Conservation (phyloP, 2,329 filamentous ascomycete genomes). For the Diaporthe capsici region DNA sequence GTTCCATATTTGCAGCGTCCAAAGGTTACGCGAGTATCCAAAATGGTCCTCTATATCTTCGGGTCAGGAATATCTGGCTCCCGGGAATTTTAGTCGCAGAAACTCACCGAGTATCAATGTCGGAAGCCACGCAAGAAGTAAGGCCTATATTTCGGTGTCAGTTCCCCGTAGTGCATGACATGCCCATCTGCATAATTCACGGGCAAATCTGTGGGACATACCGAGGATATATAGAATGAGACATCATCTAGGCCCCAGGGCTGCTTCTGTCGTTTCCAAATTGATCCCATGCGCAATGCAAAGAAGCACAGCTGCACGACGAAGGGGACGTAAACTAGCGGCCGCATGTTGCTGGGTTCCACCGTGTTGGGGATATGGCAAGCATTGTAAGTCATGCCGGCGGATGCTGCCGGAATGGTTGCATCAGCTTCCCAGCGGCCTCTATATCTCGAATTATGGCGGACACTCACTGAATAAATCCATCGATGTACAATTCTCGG, state of each 20-base stretch:
- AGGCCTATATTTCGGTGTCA: neutral
- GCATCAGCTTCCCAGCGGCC: neutral
- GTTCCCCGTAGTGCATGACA: neutral
- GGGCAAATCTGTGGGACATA: neutral
- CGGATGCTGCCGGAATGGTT: conserved; percentile 4
- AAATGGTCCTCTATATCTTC: neutral
- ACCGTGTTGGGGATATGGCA: conserved; percentile 14
- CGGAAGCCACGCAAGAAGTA: conserved; percentile 3
- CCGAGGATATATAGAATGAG: conserved; percentile 3
- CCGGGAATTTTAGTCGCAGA: too few species aligned
- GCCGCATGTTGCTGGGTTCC: conserved; percentile 4
- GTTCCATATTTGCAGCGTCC: conserved; percentile 14
- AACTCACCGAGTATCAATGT: conserved; percentile 2
- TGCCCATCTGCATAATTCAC: neutral
- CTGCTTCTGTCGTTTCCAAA: conserved; percentile 11
- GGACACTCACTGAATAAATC: neutral
- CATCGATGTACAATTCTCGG: neutral
- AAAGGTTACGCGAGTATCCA: conserved; percentile 14
- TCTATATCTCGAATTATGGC: neutral
- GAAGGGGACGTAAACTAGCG: neutral
- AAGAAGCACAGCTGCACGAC: conserved; percentile 5
- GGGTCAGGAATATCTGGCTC: too few species aligned
- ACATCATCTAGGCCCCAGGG: conserved; percentile 7
- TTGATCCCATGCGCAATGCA: neutral
- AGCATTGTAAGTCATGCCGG: neutral